Conservation (phyloP, 495 filamentous ascomycete species). For the Mytilinidion resinicola region DNA sequence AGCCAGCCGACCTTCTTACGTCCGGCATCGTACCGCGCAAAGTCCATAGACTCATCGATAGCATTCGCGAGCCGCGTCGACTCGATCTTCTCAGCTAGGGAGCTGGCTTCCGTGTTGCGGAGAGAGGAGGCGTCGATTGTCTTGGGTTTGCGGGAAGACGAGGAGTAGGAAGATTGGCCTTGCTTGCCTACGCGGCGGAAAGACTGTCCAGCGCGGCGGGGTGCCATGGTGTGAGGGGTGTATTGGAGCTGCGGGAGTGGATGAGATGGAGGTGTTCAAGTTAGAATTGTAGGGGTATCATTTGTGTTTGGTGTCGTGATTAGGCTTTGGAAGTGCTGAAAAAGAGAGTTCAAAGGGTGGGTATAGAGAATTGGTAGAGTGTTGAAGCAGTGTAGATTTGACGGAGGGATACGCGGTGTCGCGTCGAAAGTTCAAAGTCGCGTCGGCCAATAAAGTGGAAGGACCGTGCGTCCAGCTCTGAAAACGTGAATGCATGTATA, state of each 20-base stretch:
- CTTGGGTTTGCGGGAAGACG: slow-evolving; percentile 50
- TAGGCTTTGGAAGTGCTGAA: not conserved
- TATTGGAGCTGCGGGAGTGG: slow-evolving; percentile 1
- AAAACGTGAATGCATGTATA: no score
- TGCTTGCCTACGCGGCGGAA: slow-evolving; percentile 32
- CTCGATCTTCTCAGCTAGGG: slow-evolving; percentile 79
- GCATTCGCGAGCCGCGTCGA: slow-evolving; percentile 72
- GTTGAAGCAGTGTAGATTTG: no score
- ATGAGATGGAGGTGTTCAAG: slow-evolving; percentile 1
- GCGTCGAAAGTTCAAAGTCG: no score
- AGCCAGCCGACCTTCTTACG: slow-evolving; percentile 86
- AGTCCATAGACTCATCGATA: slow-evolving; percentile 93
- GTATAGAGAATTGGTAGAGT: not conserved
- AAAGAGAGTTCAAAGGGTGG: not conserved
- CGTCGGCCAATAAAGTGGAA: no score
- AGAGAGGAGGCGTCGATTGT: slow-evolving; percentile 73
- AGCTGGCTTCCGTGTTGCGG: slow-evolving; percentile 73
- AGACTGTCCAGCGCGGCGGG: slow-evolving; percentile 43
- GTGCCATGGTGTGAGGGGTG: slow-evolving; percentile 46
- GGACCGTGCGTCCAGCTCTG: no score
- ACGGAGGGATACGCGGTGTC: no score
- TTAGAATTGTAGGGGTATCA: not conserved
- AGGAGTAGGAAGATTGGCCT: slow-evolving; percentile 41
- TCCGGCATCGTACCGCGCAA: slow-evolving; percentile 85
- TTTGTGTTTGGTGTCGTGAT: not conserved